These are phyloP conservation scores for Simplicillium aogashimaense DNA, from an alignment of 2,329 filamentous ascomycete species.

Conservation along the genomic window DNA sequence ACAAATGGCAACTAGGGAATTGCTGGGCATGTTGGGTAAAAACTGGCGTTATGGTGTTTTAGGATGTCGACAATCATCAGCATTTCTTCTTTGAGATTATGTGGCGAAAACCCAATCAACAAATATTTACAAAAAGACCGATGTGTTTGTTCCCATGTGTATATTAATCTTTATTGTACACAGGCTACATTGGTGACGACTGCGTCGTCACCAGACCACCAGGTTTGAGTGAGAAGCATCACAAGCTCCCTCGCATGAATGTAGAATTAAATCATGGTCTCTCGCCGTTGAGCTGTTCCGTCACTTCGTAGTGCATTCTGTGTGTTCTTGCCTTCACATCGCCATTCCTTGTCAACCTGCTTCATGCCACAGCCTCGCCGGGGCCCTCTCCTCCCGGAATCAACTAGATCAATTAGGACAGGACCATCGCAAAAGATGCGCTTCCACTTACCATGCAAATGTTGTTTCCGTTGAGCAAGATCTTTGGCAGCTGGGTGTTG, in stretches of 20 bases:
- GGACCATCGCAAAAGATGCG: neutral
- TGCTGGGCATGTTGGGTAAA: neutral
- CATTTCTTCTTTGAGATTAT: neutral
- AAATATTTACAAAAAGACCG: neutral
- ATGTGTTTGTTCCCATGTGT: neutral
- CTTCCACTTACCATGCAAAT: constrained; percentile 80
- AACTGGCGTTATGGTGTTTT: constrained; percentile 13
- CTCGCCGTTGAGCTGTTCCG: too few species aligned
- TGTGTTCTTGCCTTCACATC: too few species aligned
- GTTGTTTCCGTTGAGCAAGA: constrained; percentile 94
- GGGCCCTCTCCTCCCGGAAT: constrained; percentile 73
- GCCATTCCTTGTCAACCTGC: neutral
- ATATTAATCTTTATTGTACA: neutral
- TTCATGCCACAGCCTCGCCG: constrained; percentile 18
- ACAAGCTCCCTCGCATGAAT: too few species aligned
- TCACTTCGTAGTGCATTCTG: too few species aligned
- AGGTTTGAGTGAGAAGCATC: too few species aligned
- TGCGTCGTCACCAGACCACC: too few species aligned
- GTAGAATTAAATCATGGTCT: too few species aligned
- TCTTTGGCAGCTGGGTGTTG: constrained; percentile 85
- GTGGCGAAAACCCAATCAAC: neutral
- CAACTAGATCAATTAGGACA: constrained; percentile 37
- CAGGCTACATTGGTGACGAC: too few species aligned
- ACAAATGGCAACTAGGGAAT: constrained; percentile 19
- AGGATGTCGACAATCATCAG: constrained; percentile 5